Conservation (phyloP, 768 basidiomycete species). For the Tulasnella sp. region DNA sequence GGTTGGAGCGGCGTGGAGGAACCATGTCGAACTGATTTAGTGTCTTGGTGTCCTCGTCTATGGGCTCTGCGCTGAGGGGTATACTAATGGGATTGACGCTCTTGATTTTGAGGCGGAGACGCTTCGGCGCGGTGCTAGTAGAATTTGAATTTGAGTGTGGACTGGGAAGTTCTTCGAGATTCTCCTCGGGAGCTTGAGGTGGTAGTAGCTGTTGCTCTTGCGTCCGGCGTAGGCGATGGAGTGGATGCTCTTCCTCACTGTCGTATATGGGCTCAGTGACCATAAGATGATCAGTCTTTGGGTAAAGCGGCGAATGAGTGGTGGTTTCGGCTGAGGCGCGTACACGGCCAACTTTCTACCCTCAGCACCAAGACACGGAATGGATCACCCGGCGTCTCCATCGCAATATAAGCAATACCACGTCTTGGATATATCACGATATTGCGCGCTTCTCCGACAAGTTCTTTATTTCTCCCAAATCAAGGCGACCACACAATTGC, state of each 20-base stretch:
- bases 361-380: too few relatives aligned
- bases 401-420: too few relatives aligned
- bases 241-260: conserved; percentile 2
- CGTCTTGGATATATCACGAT: too few relatives aligned
- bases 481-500: too few relatives aligned
- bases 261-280: neutral
- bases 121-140: neutral
- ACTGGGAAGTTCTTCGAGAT: neutral
- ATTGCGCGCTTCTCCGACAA: too few relatives aligned
- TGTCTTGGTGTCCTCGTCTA: neutral
- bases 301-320: too few relatives aligned
- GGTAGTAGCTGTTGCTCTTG: conserved; percentile 8
- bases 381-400: too few relatives aligned
- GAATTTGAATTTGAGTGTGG: conserved; percentile 5
- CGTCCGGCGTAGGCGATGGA: conserved; percentile 1
- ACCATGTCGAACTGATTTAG: conserved; percentile 2
- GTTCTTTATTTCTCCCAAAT: too few relatives aligned
- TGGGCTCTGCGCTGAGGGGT: neutral
- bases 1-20: conserved; percentile 8
- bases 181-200: neutral
- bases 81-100: neutral
- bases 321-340: too few relatives aligned
- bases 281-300: too few relatives aligned
- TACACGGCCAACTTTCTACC: too few relatives aligned
- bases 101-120: conserved; percentile 11